Percentiles rank a stretch among this genome's conserved stretches.
phyloP scores from a whole-genome alignment of 2,329 filamentous ascomycete species.

The Arthrinium puccinioides region DNA sequence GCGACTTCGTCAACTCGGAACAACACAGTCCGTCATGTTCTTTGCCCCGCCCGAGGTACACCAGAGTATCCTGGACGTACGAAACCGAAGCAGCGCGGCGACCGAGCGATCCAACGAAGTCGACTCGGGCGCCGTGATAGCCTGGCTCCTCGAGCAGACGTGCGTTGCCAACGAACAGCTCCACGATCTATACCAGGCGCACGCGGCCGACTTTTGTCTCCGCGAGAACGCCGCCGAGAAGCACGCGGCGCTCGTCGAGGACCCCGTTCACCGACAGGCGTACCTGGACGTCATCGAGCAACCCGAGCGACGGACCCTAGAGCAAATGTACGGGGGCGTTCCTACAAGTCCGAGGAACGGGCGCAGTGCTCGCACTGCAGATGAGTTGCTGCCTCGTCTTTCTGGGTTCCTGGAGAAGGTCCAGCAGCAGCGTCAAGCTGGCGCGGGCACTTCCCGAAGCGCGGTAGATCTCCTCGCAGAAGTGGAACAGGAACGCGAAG shows the following conservation, averaged over 20 bases:
- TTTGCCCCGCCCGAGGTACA: slow-evolving; percentile 40
- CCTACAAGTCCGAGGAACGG: neutral
- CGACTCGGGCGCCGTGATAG: slow-evolving; percentile 39
- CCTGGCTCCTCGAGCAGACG: slow-evolving; percentile 59
- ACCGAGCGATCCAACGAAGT: slow-evolving; percentile 10
- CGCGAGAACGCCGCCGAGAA: slow-evolving; percentile 40
- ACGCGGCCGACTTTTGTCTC: slow-evolving; percentile 54
- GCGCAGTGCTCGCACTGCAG: neutral
- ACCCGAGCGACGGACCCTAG: slow-evolving; percentile 48
- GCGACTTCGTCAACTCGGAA: slow-evolving; percentile 51
- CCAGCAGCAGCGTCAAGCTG: slow-evolving; percentile 7
- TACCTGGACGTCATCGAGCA: slow-evolving; percentile 30
- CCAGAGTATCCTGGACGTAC: neutral
- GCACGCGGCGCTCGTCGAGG: slow-evolving; percentile 29
- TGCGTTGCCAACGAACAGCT: slow-evolving; percentile 53
- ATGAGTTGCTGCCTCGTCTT: slow-evolving; percentile 5
- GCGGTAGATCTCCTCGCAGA: slow-evolving; percentile 38
- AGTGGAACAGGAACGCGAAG: slow-evolving; percentile 52
- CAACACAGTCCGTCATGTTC: slow-evolving; percentile 47
- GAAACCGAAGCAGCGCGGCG: neutral
- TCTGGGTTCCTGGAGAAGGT: slow-evolving; percentile 23
- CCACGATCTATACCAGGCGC: slow-evolving; percentile 48
- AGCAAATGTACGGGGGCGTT: slow-evolving; percentile 44
- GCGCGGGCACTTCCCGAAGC: neutral
- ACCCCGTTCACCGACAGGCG: slow-evolving; percentile 21